Conservation (phyloP, 257 asterid genomes). For the Ehretia macrophylla region DNA sequence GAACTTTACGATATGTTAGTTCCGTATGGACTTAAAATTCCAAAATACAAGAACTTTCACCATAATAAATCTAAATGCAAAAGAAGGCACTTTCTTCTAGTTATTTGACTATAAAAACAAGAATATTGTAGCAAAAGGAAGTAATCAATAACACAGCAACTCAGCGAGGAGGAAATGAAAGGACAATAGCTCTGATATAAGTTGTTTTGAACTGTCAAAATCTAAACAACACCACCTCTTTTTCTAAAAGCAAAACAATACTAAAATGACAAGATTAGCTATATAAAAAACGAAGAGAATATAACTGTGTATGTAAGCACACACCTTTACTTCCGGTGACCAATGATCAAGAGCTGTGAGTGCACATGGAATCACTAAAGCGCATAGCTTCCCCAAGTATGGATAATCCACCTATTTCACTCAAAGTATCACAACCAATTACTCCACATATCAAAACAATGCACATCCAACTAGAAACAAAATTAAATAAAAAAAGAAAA, state of each 20-base stretch:
- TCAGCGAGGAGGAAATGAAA: too few species aligned
- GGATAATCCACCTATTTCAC: constrained; percentile 60
- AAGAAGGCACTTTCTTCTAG: too few species aligned
- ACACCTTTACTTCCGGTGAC: constrained; percentile 90
- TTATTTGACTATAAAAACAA: too few species aligned
- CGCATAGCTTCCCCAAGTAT: constrained; percentile 62
- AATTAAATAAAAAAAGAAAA: neutral
- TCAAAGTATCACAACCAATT: constrained; percentile 8
- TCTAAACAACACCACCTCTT: neutral
- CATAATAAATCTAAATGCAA: too few species aligned
- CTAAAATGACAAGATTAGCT: neutral
- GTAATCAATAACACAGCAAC: too few species aligned
- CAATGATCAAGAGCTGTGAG: constrained; percentile 93
- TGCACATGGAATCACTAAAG: constrained; percentile 84
- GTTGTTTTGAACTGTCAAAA: too few species aligned
- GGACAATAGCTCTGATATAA: too few species aligned
- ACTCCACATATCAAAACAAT: neutral
- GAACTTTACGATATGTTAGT: too few species aligned
- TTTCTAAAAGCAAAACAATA: neutral
- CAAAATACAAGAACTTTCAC: too few species aligned
- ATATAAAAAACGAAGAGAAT: neutral
- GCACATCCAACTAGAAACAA: neutral
- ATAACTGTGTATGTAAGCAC: constrained; percentile 13
- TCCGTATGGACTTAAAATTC: too few species aligned
- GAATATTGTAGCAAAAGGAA: too few species aligned